Conservation (phyloP, 331 rosid species). For the Stylosanthes scabra region DNA sequence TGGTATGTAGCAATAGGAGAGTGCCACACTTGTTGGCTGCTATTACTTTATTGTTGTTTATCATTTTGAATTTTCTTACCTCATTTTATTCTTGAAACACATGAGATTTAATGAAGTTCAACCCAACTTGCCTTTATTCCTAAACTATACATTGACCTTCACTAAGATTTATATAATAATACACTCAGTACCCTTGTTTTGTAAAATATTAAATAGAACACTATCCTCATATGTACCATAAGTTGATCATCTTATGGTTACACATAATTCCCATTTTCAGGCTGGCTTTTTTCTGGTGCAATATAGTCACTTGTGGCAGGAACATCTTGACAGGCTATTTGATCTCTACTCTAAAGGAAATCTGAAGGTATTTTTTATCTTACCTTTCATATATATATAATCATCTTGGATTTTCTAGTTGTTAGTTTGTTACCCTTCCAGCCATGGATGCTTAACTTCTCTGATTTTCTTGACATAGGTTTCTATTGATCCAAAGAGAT, state of each 20-base stretch:
- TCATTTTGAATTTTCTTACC: constrained; percentile 17
- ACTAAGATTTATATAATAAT: too few species aligned
- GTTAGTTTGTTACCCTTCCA: constrained; percentile 28
- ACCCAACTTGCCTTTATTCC: too few species aligned
- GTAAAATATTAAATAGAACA: too few species aligned
- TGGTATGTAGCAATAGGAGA: constrained; percentile 68
- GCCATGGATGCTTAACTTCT: constrained; percentile 16
- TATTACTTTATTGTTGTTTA: constrained; percentile 14
- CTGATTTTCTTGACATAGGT: constrained; percentile 54
- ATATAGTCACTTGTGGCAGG: constrained; percentile 82
- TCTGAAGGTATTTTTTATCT: constrained; percentile 66
- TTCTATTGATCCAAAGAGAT: constrained; percentile 78
- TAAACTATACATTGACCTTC: too few species aligned
- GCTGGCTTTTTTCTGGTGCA: constrained; percentile 95
- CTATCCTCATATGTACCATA: background rate
- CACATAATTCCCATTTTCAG: constrained; percentile 55
- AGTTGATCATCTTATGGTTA: constrained; percentile 24
- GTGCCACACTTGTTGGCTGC: constrained; percentile 22
- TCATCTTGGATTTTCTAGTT: constrained; percentile 17
- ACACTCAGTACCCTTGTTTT: too few species aligned
- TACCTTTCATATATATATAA: background rate
- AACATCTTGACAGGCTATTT: constrained; percentile 77
- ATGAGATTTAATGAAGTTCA: too few species aligned
- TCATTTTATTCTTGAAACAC: background rate
- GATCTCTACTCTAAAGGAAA: constrained; percentile 72